phyloP scores from a whole-genome alignment of 2,329 filamentous ascomycete species.

The Neophaeococcomyces aloes region DNA sequence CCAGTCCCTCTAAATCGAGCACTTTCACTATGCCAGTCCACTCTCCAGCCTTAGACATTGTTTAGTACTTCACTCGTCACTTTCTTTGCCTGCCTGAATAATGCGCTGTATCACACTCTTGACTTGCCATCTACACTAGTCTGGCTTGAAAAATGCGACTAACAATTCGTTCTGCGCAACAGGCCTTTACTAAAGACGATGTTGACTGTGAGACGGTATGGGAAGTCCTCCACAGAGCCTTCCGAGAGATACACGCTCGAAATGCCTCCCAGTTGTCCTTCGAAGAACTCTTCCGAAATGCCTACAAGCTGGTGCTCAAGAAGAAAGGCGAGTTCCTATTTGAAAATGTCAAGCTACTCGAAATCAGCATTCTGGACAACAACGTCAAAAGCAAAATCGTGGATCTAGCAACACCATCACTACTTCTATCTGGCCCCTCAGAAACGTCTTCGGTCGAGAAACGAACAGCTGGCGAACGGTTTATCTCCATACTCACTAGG shows the following conservation, averaged over 20 bases:
- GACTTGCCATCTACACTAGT: not conserved
- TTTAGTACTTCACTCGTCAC: no score
- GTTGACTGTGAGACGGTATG: slow-evolving; percentile 81
- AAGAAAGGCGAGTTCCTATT: slow-evolving; percentile 79
- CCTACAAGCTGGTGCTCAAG: slow-evolving; percentile 85
- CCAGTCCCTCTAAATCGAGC: not conserved
- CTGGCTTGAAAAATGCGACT: slow-evolving; percentile 8
- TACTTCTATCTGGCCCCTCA: slow-evolving; percentile 44
- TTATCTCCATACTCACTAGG: slow-evolving; percentile 63
- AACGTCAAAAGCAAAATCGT: slow-evolving; percentile 63
- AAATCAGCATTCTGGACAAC: slow-evolving; percentile 66
- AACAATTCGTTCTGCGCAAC: slow-evolving; percentile 1
- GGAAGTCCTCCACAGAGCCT: slow-evolving; percentile 62
- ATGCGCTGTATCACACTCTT: no score
- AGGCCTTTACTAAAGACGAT: slow-evolving; percentile 50
- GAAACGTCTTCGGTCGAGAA: slow-evolving; percentile 64
- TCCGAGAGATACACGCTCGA: slow-evolving; percentile 81
- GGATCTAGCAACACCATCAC: slow-evolving; percentile 57
- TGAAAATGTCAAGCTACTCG: slow-evolving; percentile 66
- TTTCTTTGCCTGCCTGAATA: no score
- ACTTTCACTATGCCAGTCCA: no score
- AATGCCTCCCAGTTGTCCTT: slow-evolving; percentile 86
- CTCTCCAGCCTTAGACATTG: no score
- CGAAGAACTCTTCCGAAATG: slow-evolving; percentile 86
- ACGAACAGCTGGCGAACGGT: slow-evolving; percentile 68